These are phyloP conservation scores for Turnera subulata DNA, from an alignment of 345 rosid genomes.

Conservation along the genomic window DNA sequence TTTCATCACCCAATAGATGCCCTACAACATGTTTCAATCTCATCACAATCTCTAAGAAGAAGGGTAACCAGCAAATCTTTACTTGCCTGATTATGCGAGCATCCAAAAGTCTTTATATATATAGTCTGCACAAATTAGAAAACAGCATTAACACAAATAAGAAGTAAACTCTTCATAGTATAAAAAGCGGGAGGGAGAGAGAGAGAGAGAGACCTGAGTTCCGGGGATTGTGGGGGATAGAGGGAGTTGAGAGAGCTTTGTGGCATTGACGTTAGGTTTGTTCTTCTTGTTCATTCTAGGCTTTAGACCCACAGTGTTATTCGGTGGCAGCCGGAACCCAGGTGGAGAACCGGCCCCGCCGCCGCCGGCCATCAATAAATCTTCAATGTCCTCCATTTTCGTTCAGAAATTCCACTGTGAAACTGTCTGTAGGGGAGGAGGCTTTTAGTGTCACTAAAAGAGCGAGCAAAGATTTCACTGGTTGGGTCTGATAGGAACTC, in stretches of 20 bases:
- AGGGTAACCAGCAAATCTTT: background rate
- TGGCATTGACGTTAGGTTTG: conserved; percentile 21
- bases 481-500: too few species aligned
- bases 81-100: conserved; percentile 92
- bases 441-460: too few species aligned
- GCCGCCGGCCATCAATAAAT: conserved; percentile 47
- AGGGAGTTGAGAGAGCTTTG: conserved; percentile 30
- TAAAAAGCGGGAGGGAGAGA: conserved; percentile 1
- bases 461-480: too few species aligned
- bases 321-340: conserved; percentile 64
- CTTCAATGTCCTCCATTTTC: conserved; percentile 86
- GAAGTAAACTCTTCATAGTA: conserved; percentile 4
- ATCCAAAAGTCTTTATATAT: conserved; percentile 87
- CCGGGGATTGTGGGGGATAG: conserved; percentile 58
- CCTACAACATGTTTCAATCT: too few species aligned
- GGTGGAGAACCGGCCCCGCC: conserved; percentile 60
- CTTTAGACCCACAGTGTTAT: conserved; percentile 47
- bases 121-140: conserved; percentile 45
- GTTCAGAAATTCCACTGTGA: too few species aligned
- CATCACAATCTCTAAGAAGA: too few species aligned
- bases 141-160: background rate
- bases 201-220: conserved; percentile 50
- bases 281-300: conserved; percentile 40
- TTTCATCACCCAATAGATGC: too few species aligned
- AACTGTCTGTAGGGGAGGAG: too few species aligned